Conservation (phyloP, 2,329 filamentous ascomycete genomes). For the Colletotrichum cereale region DNA sequence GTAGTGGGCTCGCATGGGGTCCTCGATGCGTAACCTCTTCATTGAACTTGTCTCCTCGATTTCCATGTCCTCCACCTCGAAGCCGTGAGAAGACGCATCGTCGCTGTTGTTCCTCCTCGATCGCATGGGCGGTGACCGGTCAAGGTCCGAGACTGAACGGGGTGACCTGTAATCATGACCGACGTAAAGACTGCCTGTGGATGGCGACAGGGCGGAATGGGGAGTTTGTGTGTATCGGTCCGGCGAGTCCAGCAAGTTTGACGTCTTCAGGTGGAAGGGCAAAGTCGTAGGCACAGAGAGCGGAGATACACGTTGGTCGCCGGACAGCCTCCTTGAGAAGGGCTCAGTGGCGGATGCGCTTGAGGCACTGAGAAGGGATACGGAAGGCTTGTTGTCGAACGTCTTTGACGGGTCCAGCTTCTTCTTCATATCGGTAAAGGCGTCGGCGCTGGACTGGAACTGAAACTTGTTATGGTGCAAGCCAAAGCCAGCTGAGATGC, state of each 20-base stretch:
- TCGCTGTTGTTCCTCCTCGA: conserved; percentile 63
- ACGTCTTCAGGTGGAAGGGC: conserved; percentile 51
- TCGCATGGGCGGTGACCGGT: conserved; percentile 61
- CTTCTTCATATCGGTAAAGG: conserved; percentile 66
- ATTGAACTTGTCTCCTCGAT: conserved; percentile 65
- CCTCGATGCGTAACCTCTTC: conserved; percentile 65
- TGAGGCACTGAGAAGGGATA: conserved; percentile 56
- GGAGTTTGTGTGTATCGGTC: conserved; percentile 60
- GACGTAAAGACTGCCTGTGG: conserved; percentile 55
- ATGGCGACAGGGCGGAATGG: conserved; percentile 62
- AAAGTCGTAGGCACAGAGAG: conserved; percentile 60
- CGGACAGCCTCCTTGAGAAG: conserved; percentile 51
- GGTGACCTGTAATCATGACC: conserved; percentile 58
- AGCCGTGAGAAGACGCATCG: conserved; percentile 62
- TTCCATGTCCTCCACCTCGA: conserved; percentile 61
- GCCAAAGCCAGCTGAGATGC: conserved; percentile 57
- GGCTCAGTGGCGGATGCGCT: conserved; percentile 53
- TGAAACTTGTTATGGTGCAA: conserved; percentile 64
- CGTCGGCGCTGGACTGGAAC: conserved; percentile 59
- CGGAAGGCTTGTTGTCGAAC: conserved; percentile 58
- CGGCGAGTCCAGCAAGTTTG: conserved; percentile 58
- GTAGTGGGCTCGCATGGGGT: conserved; percentile 52
- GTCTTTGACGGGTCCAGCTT: conserved; percentile 65
- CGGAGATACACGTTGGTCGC: conserved; percentile 57
- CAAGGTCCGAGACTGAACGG: conserved; percentile 58